These are phyloP conservation scores for Microdochium bolleyi DNA, from an alignment of 2,329 filamentous ascomycete species.

Conservation along the genomic window DNA sequence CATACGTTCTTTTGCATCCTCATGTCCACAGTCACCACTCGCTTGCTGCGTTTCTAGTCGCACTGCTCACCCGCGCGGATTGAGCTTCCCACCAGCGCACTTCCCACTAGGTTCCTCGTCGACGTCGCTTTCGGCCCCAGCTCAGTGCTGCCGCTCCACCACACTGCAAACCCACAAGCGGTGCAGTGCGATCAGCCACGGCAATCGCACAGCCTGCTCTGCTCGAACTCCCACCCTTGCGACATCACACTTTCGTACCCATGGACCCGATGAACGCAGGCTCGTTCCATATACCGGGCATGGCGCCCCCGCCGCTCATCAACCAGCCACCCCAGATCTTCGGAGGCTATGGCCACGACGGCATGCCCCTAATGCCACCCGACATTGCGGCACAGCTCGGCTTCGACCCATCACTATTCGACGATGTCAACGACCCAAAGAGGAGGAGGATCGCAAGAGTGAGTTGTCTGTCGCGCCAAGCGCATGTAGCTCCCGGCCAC, in stretches of 20 bases:
- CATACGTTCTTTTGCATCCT: no score
- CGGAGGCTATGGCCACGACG: conserved; percentile 52
- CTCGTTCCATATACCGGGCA: conserved; percentile 50
- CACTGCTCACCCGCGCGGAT: no score
- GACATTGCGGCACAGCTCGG: conserved; percentile 55
- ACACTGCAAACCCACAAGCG: no score
- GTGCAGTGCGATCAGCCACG: no score
- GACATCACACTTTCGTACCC: background rate
- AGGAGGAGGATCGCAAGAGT: conserved; percentile 81
- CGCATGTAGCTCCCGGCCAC: background rate
- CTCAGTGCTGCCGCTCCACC: no score
- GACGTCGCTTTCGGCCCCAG: no score
- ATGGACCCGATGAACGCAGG: conserved; percentile 10
- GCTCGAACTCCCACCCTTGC: background rate
- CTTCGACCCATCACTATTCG: conserved; percentile 47
- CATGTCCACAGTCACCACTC: no score
- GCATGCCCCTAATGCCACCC: conserved; percentile 47
- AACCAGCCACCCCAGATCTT: conserved; percentile 65
- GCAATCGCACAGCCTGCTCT: no score
- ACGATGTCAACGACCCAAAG: conserved; percentile 75
- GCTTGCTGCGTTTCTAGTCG: no score
- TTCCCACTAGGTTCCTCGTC: no score
- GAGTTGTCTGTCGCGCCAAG: conserved; percentile 24
- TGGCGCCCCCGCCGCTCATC: conserved; percentile 49
- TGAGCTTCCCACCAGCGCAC: no score